Evolutionary conservation across 2,329 filamentous ascomycete genomes (phyloP).

Genomic region (Penicillium brevicompactum): DNA sequence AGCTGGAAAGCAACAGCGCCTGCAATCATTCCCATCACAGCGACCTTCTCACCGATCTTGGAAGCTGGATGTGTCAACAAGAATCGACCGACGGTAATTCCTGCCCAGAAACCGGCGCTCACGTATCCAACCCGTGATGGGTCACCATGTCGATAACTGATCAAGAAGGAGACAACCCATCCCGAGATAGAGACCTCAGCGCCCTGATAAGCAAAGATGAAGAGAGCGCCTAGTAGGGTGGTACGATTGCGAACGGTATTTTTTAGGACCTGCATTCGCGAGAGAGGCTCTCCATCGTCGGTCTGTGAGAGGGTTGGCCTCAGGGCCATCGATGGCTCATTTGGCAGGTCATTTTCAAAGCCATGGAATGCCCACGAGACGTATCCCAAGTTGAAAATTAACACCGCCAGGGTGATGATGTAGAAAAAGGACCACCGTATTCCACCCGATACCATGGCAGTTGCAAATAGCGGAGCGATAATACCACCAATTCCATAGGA

Average conservation of each 20-base stretch:
- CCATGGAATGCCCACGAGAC: slow-evolving; percentile 68
- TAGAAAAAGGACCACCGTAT: slow-evolving; percentile 74
- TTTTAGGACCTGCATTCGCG: slow-evolving; percentile 43
- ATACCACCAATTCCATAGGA: slow-evolving; percentile 62
- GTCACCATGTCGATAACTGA: slow-evolving; percentile 69
- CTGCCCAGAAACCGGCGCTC: slow-evolving; percentile 68
- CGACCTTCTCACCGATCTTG: slow-evolving; percentile 68
- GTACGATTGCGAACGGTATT: slow-evolving; percentile 55
- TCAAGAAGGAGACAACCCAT: slow-evolving; percentile 85
- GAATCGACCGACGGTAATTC: slow-evolving; percentile 77
- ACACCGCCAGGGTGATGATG: slow-evolving; percentile 63
- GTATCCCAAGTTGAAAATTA: slow-evolving; percentile 59
- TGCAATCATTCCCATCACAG: slow-evolving; percentile 64
- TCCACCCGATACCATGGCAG: slow-evolving; percentile 65
- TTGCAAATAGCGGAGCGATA: slow-evolving; percentile 71
- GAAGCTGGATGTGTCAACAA: slow-evolving; percentile 67
- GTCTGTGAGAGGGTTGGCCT: slow-evolving; percentile 41
- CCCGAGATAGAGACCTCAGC: slow-evolving; percentile 82
- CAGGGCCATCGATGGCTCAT: slow-evolving; percentile 46
- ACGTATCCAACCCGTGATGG: slow-evolving; percentile 77
- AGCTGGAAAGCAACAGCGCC: slow-evolving; percentile 70
- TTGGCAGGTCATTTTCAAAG: slow-evolving; percentile 64
- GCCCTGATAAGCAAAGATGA: slow-evolving; percentile 85
- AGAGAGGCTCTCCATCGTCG: slow-evolving; percentile 28
- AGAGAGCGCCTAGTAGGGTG: slow-evolving; percentile 73